A percentile compares a stretch with the other conserved stretches of the same genome.
Evolutionary conservation across 148 eudicot genomes (phyloP).

Genomic region (Silene conica): DNA sequence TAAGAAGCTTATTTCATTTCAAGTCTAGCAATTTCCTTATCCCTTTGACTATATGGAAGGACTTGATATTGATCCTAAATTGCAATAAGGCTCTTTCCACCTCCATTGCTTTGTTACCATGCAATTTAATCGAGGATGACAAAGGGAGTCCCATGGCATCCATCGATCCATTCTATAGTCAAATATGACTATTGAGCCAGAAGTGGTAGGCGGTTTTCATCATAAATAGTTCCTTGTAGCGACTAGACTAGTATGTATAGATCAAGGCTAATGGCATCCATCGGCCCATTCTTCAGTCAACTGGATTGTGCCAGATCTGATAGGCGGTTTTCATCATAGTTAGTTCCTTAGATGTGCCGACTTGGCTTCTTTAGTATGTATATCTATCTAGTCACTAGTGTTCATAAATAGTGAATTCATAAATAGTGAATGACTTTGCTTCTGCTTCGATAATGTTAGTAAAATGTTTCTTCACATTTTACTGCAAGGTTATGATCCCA

Average conservation of each 20-base stretch:
- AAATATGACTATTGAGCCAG: not conserved
- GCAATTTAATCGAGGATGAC: not conserved
- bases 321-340: no score
- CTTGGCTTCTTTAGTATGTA: not conserved
- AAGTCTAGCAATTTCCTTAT: no score
- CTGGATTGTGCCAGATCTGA: not conserved
- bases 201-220: no score
- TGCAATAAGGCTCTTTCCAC: not conserved
- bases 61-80: not conserved
- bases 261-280: no score
- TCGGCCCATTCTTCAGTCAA: not conserved
- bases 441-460: not conserved
- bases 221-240: no score
- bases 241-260: no score
- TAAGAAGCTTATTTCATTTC: no score
- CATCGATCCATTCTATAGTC: not conserved
- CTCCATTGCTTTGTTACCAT: not conserved
- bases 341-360: not conserved
- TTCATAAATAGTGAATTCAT: not conserved
- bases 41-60: no score
- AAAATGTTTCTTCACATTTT: not conserved
- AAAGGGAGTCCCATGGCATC: no score
- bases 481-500: not conserved
- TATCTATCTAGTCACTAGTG: no score
- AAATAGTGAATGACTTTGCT: not conserved